Base-by-base conservation (phyloP, 306 rosid species). In the Casuarina glauca region DNA sequence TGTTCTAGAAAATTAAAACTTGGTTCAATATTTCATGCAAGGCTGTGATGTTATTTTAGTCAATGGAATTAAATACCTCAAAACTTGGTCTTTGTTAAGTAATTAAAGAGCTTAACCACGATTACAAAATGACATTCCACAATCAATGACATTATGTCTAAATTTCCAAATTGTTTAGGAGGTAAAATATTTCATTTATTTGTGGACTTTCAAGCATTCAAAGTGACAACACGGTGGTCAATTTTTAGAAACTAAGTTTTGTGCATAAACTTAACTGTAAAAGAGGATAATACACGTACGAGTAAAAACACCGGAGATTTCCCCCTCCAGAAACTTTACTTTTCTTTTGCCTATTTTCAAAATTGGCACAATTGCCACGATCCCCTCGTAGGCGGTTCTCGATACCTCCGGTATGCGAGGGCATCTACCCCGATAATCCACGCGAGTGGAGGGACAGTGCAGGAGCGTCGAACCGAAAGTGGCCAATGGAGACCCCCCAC, bases 331-430 rank as follows among this genome's bases (percentile, higher is more conserved):
- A 55, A 42, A 57, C 17, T 54, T 32, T 2, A 43, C 12, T 41
- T 46, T 38, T 67, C 4, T 67, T 26, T 67, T 38, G 6, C 6
- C 38, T n/a, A 4, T 73, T 73, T 78, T 45, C 9, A 35, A 7
- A 26, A 71, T 38, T 58, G 42, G 5, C 83, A 69, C 81, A 82
- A 64, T 75, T 76, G 74, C 73, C 76, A 84, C 79, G 57, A 78
- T 50, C 75, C 39, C 69, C 26, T 5, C 8, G 2, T 2, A 44
- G 70, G 32, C 74, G 71, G 78, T 87, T 84, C 82, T 73, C 68
- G 74, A 78, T 26, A 72, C 44, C 75, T 32, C 69, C 86, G 63
- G 82, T 17, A 26, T 49, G 53, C 46, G 82, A 86, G 74, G 71
- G 70, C 74, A 64, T 78, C 73, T 61, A 26, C 72, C 73, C 83